Conservation (phyloP, 257 asterid genomes). For the Verbascum thapsus region DNA sequence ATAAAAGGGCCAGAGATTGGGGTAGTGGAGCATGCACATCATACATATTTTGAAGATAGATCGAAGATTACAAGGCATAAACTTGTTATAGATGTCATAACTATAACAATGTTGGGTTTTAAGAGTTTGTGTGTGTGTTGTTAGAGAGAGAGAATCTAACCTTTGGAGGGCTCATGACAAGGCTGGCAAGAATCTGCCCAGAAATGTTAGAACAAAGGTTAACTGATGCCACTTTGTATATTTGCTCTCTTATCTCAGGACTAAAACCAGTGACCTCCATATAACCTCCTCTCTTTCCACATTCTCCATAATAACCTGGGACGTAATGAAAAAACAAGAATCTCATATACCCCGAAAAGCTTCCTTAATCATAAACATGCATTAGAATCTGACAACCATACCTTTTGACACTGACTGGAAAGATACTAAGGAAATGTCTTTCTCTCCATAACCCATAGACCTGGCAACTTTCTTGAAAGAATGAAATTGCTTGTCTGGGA, state of each 20-base stretch:
- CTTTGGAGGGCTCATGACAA: conserved; percentile 95
- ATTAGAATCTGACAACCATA: conserved; percentile 29
- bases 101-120: neutral
- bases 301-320: conserved; percentile 90
- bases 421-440: conserved; percentile 75
- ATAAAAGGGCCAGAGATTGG: conserved; percentile 6
- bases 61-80: too few relatives aligned
- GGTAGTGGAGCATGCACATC: neutral
- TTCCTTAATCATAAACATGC: conserved; percentile 1
- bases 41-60: neutral
- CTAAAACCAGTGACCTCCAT: conserved; percentile 96
- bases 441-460: conserved; percentile 85
- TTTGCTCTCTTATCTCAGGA: conserved; percentile 84
- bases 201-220: conserved; percentile 94
- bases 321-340: conserved; percentile 21
- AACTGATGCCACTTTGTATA: conserved; percentile 94
- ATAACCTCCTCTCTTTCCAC: conserved; percentile 97
- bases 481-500: conserved; percentile 91
- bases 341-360: conserved; percentile 7
- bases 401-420: conserved; percentile 98
- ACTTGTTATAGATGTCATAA: too few relatives aligned
- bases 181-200: conserved; percentile 97
- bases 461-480: conserved; percentile 87
- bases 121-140: neutral
- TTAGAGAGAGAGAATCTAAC: conserved; percentile 37